Evolutionary conservation across 495 filamentous ascomycete species (phyloP).

Genomic region (Talaromyces thailandensis): DNA sequence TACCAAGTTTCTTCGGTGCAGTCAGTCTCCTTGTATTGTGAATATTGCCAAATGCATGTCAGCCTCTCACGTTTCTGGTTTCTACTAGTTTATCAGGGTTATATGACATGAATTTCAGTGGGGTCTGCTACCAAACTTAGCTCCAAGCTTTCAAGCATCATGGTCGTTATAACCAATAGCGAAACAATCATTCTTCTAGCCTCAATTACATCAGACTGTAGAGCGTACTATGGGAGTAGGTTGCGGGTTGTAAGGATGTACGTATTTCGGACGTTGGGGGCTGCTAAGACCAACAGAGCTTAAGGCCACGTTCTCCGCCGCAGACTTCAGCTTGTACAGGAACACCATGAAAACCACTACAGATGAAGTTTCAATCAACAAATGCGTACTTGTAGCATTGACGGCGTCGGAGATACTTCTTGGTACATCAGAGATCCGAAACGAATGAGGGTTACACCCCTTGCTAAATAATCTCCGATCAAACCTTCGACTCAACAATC

Average conservation of each 20-base stretch:
- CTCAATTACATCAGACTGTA: neutral
- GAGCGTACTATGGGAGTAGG: neutral
- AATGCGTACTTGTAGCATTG: neutral
- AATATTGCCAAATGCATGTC: too few relatives aligned
- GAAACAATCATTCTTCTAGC: neutral
- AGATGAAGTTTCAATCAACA: neutral
- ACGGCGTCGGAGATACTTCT: neutral
- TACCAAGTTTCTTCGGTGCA: too few relatives aligned
- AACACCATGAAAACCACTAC: neutral
- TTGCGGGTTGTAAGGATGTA: neutral
- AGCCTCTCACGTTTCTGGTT: too few relatives aligned
- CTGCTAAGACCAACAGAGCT: neutral
- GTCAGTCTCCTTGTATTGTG: too few relatives aligned
- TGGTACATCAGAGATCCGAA: neutral
- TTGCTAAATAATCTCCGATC: neutral
- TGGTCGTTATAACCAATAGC: neutral
- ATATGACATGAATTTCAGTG: too few relatives aligned
- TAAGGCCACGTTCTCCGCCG: neutral
- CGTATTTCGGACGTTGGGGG: neutral
- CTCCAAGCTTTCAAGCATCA: too few relatives aligned
- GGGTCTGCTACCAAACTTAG: neutral
- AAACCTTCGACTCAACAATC: neutral
- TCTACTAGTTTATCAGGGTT: too few relatives aligned
- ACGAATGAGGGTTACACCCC: neutral
- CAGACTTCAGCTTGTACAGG: neutral